Conservation (phyloP, 148 eudicot genomes). For the Chenopodium album region DNA sequence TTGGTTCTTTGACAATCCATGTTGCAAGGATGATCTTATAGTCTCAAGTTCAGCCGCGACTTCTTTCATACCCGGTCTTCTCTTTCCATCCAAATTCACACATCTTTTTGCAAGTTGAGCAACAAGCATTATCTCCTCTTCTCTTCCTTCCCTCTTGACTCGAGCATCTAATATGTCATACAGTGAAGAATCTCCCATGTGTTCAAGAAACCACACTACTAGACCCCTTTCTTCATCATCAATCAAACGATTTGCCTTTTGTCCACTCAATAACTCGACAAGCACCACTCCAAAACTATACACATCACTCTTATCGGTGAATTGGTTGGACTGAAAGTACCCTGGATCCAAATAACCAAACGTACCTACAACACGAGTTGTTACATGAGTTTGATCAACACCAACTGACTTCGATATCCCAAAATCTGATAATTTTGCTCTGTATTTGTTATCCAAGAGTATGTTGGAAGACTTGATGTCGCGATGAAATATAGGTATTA, state of each 20-base stretch:
- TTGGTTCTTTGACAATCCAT: background rate
- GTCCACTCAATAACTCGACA: background rate
- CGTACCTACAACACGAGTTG: conserved; percentile 4
- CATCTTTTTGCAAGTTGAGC: background rate
- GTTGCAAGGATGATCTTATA: conserved; percentile 2
- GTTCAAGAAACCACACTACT: conserved; percentile 4
- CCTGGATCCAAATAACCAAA: conserved; percentile 10
- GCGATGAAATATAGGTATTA: background rate
- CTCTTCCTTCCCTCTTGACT: background rate
- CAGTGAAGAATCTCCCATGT: background rate
- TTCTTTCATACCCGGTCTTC: conserved; percentile 8
- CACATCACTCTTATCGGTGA: conserved; percentile 3
- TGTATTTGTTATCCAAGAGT: background rate
- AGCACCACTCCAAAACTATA: background rate
- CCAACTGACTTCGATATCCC: background rate
- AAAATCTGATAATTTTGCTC: background rate
- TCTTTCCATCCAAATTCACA: conserved; percentile 2
- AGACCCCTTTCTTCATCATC: conserved; percentile 1
- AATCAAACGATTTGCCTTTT: background rate
- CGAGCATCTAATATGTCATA: conserved; percentile 1
- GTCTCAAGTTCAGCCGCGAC: conserved; percentile 5
- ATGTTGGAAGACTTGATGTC: conserved; percentile 1
- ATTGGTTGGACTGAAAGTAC: background rate
- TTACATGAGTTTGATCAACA: conserved; percentile 1
- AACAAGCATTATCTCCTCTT: conserved; percentile 1